A percentile compares a stretch with the other conserved stretches of the same genome.
Conservation (phyloP, 208 protist species). For the Acanthamoeba lenticulata region DNA sequence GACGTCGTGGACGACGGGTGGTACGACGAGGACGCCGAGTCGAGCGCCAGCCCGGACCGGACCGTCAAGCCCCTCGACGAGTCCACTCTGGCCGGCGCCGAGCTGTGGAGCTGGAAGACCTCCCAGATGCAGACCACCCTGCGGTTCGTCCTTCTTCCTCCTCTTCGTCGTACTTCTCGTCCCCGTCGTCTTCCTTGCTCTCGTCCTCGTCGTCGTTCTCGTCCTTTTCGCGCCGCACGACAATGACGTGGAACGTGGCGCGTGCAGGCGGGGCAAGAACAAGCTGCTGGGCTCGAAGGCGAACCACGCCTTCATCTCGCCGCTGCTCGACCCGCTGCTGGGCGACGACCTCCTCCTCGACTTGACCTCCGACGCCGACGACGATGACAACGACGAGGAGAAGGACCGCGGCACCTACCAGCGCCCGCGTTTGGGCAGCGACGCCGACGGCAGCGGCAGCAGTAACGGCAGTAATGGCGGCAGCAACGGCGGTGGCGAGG, state of each 20-base stretch:
- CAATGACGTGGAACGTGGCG: background rate
- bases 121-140: background rate
- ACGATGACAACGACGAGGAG: background rate
- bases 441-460: background rate
- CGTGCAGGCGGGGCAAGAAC: background rate
- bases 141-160: background rate
- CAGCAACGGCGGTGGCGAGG: background rate
- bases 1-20: conserved; percentile 17
- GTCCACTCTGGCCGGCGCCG: background rate
- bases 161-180: background rate
- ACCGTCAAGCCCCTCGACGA: background rate
- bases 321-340: conserved; percentile 16
- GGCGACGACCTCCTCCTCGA: background rate
- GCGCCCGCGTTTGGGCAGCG: background rate
- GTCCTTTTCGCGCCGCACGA: background rate
- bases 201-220: background rate
- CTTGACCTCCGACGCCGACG: background rate
- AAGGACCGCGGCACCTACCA: background rate
- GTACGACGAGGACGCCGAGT: conserved; percentile 10
- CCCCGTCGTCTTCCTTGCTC: background rate
- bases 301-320: background rate
- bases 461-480: background rate
- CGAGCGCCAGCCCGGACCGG: background rate
- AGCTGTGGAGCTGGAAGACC: conserved; percentile 35
- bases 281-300: background rate